Evolutionary conservation across 495 filamentous ascomycete species (phyloP).

Genomic region (Astrothelium subdiscretum): DNA sequence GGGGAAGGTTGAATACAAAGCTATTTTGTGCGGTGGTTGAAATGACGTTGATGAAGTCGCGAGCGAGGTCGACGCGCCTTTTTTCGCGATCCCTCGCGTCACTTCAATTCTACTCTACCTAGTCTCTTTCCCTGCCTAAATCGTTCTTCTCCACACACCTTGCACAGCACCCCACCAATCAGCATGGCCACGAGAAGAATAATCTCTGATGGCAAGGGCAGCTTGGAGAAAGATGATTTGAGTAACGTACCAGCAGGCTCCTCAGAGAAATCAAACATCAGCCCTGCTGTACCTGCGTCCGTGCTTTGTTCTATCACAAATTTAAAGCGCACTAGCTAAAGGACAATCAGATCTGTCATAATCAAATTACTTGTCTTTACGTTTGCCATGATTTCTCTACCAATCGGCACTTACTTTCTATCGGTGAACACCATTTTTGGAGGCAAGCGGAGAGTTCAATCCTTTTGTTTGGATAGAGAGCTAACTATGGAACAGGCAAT

Average conservation of each 20-base stretch:
- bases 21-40: background rate
- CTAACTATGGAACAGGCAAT: constrained; percentile 47
- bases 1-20: background rate
- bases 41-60: background rate
- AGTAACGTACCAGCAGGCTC: background rate
- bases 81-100: background rate
- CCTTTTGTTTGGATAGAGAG: background rate
- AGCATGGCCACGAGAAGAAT: constrained; percentile 16
- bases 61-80: background rate
- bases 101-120: background rate
- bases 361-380: constrained; percentile 83
- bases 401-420: constrained; percentile 78
- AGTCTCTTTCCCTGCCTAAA: too few relatives aligned
- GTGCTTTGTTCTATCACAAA: constrained; percentile 5
- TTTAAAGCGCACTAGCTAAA: constrained; percentile 12
- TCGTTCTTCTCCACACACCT: background rate
- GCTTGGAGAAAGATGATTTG: constrained; percentile 17
- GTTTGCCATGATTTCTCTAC: constrained; percentile 74
- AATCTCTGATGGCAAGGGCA: constrained; percentile 17
- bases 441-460: constrained; percentile 37
- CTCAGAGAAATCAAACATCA: constrained; percentile 23
- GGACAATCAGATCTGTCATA: constrained; percentile 59
- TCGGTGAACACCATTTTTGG: constrained; percentile 64
- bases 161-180: background rate
- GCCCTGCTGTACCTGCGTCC: constrained; percentile 31